Percentiles rank a stretch among this genome's conserved stretches.
These are phyloP conservation scores for Pythium insidiosum DNA, from an alignment of 352 stramenopile genomes.

Conservation along the genomic window DNA sequence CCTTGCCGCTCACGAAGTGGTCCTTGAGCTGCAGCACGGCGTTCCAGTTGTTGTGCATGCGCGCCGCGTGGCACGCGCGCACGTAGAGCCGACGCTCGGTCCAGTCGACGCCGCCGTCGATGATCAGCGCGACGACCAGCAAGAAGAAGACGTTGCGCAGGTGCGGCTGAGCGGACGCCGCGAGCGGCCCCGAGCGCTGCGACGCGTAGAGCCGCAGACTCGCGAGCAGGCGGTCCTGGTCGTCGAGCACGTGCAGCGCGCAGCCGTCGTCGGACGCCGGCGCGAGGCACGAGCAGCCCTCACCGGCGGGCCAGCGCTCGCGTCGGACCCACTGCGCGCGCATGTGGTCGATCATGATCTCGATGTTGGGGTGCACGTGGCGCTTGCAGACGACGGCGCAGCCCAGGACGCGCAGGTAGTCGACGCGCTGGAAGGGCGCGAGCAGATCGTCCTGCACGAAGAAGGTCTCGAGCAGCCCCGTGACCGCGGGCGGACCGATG, in stretches of 20 bases:
- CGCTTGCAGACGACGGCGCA: constrained; percentile 38
- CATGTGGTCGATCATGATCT: constrained; percentile 47
- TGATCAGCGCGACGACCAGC: constrained; percentile 30
- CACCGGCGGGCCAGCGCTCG: constrained; percentile 20
- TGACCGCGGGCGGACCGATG: constrained; percentile 29
- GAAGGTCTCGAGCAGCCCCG: constrained; percentile 24
- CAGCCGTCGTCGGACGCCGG: constrained; percentile 9
- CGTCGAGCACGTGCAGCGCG: constrained; percentile 23
- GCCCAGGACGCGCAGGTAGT: constrained; percentile 38
- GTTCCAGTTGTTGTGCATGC: constrained; percentile 29
- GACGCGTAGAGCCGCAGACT: constrained; percentile 13
- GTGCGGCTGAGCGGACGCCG: constrained; percentile 14
- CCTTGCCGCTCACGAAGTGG: constrained; percentile 26
- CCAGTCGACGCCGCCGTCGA: constrained; percentile 39
- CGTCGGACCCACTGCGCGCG: constrained; percentile 27
- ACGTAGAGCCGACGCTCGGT: constrained; percentile 30
- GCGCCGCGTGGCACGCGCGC: constrained; percentile 25
- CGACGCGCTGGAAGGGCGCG: constrained; percentile 31
- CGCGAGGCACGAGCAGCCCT: constrained; percentile 28
- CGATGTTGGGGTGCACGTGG: constrained; percentile 39
- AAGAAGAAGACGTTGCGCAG: constrained; percentile 36
- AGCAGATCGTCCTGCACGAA: constrained; percentile 20
- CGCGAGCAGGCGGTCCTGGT: constrained; percentile 21
- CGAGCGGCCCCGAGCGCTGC: neutral
- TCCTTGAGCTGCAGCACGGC: constrained; percentile 27